Evolutionary conservation across 257 asterid species (phyloP).

Genomic region (Solanum gandarillasii): DNA sequence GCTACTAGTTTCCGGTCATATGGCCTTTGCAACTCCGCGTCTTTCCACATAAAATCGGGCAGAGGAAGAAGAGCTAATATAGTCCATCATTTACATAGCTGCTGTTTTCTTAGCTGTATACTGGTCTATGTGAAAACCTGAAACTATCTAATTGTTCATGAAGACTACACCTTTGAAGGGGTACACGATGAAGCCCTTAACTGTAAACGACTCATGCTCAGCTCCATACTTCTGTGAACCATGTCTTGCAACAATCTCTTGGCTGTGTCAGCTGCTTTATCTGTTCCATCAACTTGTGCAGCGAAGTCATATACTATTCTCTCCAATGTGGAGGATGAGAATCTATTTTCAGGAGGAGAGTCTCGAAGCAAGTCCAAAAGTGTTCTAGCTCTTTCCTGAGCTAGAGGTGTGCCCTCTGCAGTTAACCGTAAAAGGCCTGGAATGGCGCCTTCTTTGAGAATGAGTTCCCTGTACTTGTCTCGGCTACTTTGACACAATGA

Average conservation of each 20-base stretch:
- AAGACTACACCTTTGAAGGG: slow-evolving; percentile 11
- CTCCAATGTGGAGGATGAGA: slow-evolving; percentile 58
- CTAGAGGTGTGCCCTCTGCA: slow-evolving; percentile 68
- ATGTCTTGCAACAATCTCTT: slow-evolving; percentile 61
- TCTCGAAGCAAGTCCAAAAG: slow-evolving; percentile 72
- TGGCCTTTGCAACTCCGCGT: background rate
- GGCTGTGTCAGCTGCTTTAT: slow-evolving; percentile 71
- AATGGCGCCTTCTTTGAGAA: slow-evolving; percentile 77
- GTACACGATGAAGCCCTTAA: slow-evolving; percentile 24
- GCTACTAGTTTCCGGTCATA: background rate
- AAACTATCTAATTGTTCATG: background rate
- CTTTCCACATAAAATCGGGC: background rate
- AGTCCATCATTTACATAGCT: background rate
- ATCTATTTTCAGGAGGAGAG: slow-evolving; percentile 34
- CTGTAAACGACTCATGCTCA: slow-evolving; percentile 26
- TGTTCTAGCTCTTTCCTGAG: slow-evolving; percentile 61
- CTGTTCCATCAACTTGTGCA: slow-evolving; percentile 53
- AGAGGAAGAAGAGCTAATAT: background rate
- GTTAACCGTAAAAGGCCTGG: slow-evolving; percentile 81
- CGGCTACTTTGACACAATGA: slow-evolving; percentile 62
- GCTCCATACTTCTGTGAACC: slow-evolving; percentile 66
- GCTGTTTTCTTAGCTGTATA: background rate
- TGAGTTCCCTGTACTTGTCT: slow-evolving; percentile 63
- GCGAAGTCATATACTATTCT: slow-evolving; percentile 67
- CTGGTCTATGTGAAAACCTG: background rate